Conservation (phyloP, 1,139 yeast genomes). For the Groenewaldozyma sp. region DNA sequence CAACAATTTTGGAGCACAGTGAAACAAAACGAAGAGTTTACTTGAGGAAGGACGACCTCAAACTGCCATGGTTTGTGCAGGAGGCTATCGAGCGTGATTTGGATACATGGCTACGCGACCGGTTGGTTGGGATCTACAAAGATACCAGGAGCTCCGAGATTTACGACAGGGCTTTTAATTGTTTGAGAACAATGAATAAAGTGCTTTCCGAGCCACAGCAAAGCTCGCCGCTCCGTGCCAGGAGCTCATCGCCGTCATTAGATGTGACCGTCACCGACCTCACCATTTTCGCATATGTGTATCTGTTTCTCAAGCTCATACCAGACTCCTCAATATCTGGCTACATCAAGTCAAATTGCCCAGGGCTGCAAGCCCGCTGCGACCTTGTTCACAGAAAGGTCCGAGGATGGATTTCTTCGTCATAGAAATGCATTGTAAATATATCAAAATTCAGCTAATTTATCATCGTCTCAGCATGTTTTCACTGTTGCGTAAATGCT, state of each 20-base stretch:
- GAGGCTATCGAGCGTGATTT: constrained; percentile 11
- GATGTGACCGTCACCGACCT: constrained; percentile 16
- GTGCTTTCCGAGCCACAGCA: constrained; percentile 2
- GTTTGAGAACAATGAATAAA: constrained; percentile 2
- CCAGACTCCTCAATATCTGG: not conserved
- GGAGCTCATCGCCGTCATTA: not conserved
- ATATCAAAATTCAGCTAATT: not conserved
- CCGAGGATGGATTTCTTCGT: constrained; percentile 2
- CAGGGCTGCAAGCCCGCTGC: not conserved
- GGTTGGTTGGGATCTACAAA: not conserved
- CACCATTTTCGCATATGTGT: constrained; percentile 19
- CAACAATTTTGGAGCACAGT: constrained; percentile 16
- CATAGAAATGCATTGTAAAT: not conserved
- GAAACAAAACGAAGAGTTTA: constrained; percentile 11
- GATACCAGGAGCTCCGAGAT: not conserved
- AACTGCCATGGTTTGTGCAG: constrained; percentile 14
- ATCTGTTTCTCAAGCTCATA: constrained; percentile 12
- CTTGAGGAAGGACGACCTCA: constrained; percentile 12
- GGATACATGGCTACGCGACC: not conserved
- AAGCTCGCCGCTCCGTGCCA: constrained; percentile 3
- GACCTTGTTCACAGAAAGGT: not conserved
- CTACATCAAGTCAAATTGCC: not conserved
- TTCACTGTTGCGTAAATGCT: constrained; percentile 2
- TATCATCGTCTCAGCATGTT: not conserved
- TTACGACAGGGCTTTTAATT: constrained; percentile 7